Evolutionary conservation across 164 flowering plant genomes (phyloP), one percentile per base, ranked within the genome.

Genomic region (Tinospora cordifolia): DNA sequence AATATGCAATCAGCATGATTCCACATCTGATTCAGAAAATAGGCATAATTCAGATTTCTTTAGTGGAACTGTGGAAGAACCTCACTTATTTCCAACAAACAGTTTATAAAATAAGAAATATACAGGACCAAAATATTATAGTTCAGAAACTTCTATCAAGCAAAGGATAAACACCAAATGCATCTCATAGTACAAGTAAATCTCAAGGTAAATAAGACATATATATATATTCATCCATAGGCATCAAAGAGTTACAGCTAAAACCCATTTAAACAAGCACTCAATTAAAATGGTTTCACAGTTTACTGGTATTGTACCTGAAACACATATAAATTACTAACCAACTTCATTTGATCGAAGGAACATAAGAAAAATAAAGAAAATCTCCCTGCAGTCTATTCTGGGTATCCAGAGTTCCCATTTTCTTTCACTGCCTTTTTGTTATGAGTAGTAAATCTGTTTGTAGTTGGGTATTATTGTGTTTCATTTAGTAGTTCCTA

Each of bases 1-100:
- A 88, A 30, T 66, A 92, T 82, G 83, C 99, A 95, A 57, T 34
- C 68, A 46, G 89, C 87, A 80, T 95, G 99, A 78, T 91, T 78
- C 99, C 99, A 95, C 92, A 86, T 90, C 99, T 95, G 88, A 24
- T 66, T 67, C 69, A 83, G 63, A 73, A 73, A 75, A 79, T 26
- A 73, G 54, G 76, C 15, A 60, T 17, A 69, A 15, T 9, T 46
- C 27, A 68, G 47, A 27, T 62, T 40, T 30, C 36, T 30, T 30
- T 40, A 59, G 9, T 24, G 10, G 44, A 39, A 25, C 27, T 39
- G 9, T 24, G 10, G 44, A 39, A 25, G 21, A 51, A 51, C 19
- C 36, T 30, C 59, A 17, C 21, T 5, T 51, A 51, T 51, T 51
- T 17, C 21, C 22, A 51, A 51, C 22, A 51, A 51, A 51, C 17